A percentile compares a stretch with the other conserved stretches of the same genome.
Evolutionary conservation across 805 yeast species (phyloP).

Genomic region (Blastobotrys peoriensis): DNA sequence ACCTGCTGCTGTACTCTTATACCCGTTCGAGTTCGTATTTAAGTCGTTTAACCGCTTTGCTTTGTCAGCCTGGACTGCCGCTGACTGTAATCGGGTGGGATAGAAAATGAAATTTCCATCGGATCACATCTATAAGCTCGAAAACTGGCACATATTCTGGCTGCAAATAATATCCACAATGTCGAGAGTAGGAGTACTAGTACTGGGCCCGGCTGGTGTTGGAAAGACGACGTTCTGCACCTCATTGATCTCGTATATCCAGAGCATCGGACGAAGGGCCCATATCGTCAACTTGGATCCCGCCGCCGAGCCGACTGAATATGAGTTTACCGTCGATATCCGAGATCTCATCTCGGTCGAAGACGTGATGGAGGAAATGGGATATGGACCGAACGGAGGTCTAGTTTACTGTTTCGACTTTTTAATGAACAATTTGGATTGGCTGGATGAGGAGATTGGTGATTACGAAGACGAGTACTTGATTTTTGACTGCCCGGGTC

Average conservation of each 20-base stretch:
- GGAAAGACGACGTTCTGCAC: slow-evolving; percentile 94
- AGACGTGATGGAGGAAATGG: slow-evolving; percentile 93
- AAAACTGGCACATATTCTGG: no score
- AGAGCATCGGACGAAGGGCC: slow-evolving; percentile 83
- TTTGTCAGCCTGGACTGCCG: no score
- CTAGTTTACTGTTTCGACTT: slow-evolving; percentile 88
- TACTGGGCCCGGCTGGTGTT: slow-evolving; percentile 96
- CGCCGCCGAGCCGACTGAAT: slow-evolving; percentile 91
- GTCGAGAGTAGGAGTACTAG: slow-evolving; percentile 94
- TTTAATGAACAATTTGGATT: slow-evolving; percentile 79
- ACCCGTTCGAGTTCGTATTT: no score
- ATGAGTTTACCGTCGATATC: slow-evolving; percentile 87
- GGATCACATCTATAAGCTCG: no score
- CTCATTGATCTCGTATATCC: slow-evolving; percentile 79
- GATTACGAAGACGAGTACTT: slow-evolving; percentile 91
- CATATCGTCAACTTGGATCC: slow-evolving; percentile 95
- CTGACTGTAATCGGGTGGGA: no score
- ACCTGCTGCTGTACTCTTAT: no score
- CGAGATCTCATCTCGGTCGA: slow-evolving; percentile 83
- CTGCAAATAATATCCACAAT: no score
- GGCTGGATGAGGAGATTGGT: slow-evolving; percentile 97
- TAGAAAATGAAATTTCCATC: no score
- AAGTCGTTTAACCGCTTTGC: no score
- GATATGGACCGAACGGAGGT: slow-evolving; percentile 93
- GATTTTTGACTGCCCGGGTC: slow-evolving; percentile 96